Conservation (phyloP, 1,284 basidiomycete species). For the Melampsora americana region DNA sequence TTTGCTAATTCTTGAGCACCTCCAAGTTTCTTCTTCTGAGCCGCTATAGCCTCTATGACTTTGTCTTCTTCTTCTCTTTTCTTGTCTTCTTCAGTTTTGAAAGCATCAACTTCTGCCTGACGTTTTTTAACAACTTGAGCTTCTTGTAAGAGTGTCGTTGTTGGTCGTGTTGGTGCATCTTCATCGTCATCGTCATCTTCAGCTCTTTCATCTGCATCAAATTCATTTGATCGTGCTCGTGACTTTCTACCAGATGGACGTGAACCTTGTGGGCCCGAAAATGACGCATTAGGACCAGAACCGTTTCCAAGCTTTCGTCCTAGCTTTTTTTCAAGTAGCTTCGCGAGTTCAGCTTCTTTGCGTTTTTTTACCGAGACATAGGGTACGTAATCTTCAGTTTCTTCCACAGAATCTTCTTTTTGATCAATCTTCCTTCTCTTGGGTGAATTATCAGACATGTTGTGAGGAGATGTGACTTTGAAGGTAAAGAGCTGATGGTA, state of each 20-base stretch:
- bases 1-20: constrained; percentile 88
- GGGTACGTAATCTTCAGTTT: constrained; percentile 38
- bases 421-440: constrained; percentile 15
- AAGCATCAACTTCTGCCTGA: constrained; percentile 60
- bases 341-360: constrained; percentile 27
- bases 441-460: constrained; percentile 3
- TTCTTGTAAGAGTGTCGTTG: constrained; percentile 71
- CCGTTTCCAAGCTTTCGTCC: constrained; percentile 13
- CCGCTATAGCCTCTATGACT: constrained; percentile 85
- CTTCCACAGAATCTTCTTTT: constrained; percentile 2
- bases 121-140: constrained; percentile 85
- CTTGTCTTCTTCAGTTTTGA: constrained; percentile 62
- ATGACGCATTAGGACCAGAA: constrained; percentile 7
- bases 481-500: no score
- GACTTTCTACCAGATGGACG: not conserved
- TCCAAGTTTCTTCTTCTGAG: constrained; percentile 74
- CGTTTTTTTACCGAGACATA: constrained; percentile 39
- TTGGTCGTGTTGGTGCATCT: constrained; percentile 14
- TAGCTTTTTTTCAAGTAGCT: constrained; percentile 29
- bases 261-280: not conserved
- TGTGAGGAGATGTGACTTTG: no score
- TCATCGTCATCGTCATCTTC: constrained; percentile 33
- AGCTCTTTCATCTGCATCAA: not conserved
- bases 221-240: not conserved
- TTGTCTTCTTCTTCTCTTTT: constrained; percentile 82